Conservation (phyloP, 1,284 basidiomycete species). For the Schizophyllum commune region DNA sequence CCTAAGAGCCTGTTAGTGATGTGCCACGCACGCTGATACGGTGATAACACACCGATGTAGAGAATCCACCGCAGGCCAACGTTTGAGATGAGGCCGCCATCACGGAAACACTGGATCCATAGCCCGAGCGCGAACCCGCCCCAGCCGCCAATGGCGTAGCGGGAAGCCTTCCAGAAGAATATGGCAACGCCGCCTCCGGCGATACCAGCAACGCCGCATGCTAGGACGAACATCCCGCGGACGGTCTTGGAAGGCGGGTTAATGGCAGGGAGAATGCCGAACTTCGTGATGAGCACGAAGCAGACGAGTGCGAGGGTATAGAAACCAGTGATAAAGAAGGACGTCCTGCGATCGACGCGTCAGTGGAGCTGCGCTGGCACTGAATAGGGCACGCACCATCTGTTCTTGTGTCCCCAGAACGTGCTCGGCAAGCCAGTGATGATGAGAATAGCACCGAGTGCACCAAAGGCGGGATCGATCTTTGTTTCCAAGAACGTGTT, state of each 20-base stretch:
- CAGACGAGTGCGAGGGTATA: constrained; percentile 84
- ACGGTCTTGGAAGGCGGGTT: constrained; percentile 73
- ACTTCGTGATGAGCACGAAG: constrained; percentile 83
- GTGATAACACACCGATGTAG: constrained; percentile 58
- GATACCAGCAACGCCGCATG: constrained; percentile 71
- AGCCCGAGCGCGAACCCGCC: constrained; percentile 84
- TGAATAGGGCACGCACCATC: constrained; percentile 51
- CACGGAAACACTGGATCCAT: constrained; percentile 79
- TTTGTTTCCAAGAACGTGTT: constrained; percentile 62
- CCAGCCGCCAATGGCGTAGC: constrained; percentile 82
- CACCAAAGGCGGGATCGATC: constrained; percentile 84
- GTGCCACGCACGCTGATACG: constrained; percentile 10
- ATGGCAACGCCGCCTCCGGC: constrained; percentile 80
- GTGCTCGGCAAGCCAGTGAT: constrained; percentile 84
- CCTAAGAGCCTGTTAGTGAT: constrained; percentile 26
- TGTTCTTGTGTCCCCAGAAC: constrained; percentile 88
- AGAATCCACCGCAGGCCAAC: constrained; percentile 83
- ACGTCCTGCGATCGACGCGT: constrained; percentile 35
- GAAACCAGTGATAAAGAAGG: constrained; percentile 86
- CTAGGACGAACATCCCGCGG: constrained; percentile 86
- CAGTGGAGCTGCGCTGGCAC: neutral
- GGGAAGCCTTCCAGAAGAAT: constrained; percentile 85
- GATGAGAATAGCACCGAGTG: constrained; percentile 84
- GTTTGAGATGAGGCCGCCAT: constrained; percentile 74
- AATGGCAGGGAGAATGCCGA: constrained; percentile 77